Evolutionary conservation across 1,139 yeast species (phyloP).

Genomic region (Yamadazyma buinensis): DNA sequence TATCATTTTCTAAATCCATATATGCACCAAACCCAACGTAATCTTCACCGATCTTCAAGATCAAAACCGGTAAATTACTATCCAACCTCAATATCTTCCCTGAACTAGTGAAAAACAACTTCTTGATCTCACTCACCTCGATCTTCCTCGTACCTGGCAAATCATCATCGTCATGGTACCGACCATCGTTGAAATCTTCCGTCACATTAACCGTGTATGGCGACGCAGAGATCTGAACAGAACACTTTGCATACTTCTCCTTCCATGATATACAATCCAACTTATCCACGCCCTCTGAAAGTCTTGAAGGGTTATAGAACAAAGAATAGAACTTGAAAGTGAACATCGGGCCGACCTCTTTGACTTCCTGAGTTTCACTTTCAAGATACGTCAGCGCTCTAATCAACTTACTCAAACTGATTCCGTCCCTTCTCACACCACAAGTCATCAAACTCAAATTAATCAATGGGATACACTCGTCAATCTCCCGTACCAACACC

Average conservation of each 20-base stretch:
- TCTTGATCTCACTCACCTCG: conserved; percentile 42
- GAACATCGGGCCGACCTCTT: conserved; percentile 55
- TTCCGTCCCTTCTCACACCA: conserved; percentile 58
- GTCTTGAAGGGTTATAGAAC: conserved; percentile 57
- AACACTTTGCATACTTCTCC: conserved; percentile 63
- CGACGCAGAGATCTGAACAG: conserved; percentile 19
- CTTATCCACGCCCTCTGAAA: conserved; percentile 26
- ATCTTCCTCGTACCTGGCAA: conserved; percentile 30
- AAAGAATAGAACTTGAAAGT: conserved; percentile 59
- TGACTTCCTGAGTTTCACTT: not conserved
- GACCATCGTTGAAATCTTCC: conserved; percentile 68
- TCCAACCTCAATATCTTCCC: conserved; percentile 65
- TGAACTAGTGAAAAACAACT: conserved; percentile 70
- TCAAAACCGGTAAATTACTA: conserved; percentile 67
- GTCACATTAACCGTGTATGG: conserved; percentile 34
- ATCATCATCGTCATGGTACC: conserved; percentile 65
- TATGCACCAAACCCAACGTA: conserved; percentile 53
- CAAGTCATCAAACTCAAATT: conserved; percentile 66
- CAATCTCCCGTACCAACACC: conserved; percentile 49
- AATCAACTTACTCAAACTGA: conserved; percentile 28
- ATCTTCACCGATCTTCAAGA: conserved; percentile 39
- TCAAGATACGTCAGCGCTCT: conserved; percentile 58
- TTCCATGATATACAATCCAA: conserved; percentile 61
- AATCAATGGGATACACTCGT: conserved; percentile 67
- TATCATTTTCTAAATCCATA: conserved; percentile 26